Conservation (phyloP, 2,329 filamentous ascomycete species). For the Keithomyces neogunnii region DNA sequence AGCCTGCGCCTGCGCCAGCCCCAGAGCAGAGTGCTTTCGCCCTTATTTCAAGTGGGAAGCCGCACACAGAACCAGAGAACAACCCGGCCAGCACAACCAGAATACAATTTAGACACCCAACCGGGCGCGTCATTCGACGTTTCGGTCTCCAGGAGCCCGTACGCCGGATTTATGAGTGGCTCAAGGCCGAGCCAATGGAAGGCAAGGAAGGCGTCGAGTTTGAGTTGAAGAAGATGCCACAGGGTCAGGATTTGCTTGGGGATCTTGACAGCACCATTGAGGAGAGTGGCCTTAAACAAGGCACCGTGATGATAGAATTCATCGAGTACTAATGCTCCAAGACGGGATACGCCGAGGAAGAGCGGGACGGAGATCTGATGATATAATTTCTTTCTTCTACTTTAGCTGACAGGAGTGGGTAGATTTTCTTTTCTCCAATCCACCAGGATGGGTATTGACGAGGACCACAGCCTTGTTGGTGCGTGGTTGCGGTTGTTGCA, state of each 20-base stretch:
- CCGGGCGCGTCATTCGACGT: constrained; percentile 77
- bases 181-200: constrained; percentile 79
- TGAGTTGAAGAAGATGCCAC: constrained; percentile 74
- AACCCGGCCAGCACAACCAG: constrained; percentile 68
- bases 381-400: not conserved
- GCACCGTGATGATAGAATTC: constrained; percentile 93
- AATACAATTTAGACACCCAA: constrained; percentile 86
- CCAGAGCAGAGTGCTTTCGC: constrained; percentile 48
- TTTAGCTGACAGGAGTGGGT: too few species aligned
- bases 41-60: constrained; percentile 60
- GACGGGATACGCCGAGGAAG: constrained; percentile 2
- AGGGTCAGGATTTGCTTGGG: constrained; percentile 74
- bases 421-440: not conserved
- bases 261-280: constrained; percentile 65
- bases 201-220: constrained; percentile 73
- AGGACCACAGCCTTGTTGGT: not conserved
- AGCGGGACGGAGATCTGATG: not conserved
- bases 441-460: not conserved
- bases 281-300: constrained; percentile 81
- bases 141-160: constrained; percentile 73
- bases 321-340: constrained; percentile 41
- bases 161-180: constrained; percentile 85
- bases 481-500: not conserved
- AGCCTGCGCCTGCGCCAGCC: constrained; percentile 26
- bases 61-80: constrained; percentile 70